Percentiles rank a stretch among this genome's conserved stretches.
phyloP scores from a whole-genome alignment of 2,329 filamentous ascomycete species.

The Trichoderma oligosporum region DNA sequence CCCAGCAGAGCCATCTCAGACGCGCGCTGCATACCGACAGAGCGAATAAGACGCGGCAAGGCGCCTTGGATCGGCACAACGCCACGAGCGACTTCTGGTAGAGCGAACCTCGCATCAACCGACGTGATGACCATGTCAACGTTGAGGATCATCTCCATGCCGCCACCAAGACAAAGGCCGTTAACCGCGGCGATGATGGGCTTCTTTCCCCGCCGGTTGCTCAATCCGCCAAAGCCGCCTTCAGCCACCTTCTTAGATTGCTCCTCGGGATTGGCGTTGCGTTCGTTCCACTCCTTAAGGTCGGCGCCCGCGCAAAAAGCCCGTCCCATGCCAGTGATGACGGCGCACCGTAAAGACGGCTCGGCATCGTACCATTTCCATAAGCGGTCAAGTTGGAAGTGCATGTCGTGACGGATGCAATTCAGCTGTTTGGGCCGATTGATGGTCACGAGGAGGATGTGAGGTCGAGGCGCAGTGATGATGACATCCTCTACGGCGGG shows the following conservation, averaged over 20 bases:
- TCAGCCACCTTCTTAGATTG: conserved; percentile 30
- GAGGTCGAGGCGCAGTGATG: conserved; percentile 49
- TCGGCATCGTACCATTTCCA: conserved; percentile 62
- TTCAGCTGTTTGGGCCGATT: conserved; percentile 58
- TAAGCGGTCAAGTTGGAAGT: conserved; percentile 46
- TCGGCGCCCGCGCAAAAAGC: conserved; percentile 68
- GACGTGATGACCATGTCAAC: conserved; percentile 67
- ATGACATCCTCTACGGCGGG: conserved; percentile 40
- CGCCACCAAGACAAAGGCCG: conserved; percentile 70
- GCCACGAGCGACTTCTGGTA: conserved; percentile 69
- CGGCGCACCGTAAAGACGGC: conserved; percentile 55
- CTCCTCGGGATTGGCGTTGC: conserved; percentile 32
- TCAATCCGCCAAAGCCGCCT: conserved; percentile 62
- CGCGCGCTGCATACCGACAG: conserved; percentile 65
- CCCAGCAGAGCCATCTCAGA: conserved; percentile 69
- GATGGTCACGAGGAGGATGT: conserved; percentile 58
- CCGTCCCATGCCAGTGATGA: conserved; percentile 59
- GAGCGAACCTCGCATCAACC: conserved; percentile 55
- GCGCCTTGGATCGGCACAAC: conserved; percentile 69
- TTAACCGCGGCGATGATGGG: conserved; percentile 75
- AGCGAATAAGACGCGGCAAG: conserved; percentile 61
- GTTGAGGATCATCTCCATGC: conserved; percentile 72
- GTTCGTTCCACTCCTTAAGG: conserved; percentile 58
- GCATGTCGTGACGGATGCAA: conserved; percentile 48
- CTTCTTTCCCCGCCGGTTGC: conserved; percentile 65